Evolutionary conservation across 2,329 filamentous ascomycete species (phyloP).

Genomic region (Leptographium radiaticola): DNA sequence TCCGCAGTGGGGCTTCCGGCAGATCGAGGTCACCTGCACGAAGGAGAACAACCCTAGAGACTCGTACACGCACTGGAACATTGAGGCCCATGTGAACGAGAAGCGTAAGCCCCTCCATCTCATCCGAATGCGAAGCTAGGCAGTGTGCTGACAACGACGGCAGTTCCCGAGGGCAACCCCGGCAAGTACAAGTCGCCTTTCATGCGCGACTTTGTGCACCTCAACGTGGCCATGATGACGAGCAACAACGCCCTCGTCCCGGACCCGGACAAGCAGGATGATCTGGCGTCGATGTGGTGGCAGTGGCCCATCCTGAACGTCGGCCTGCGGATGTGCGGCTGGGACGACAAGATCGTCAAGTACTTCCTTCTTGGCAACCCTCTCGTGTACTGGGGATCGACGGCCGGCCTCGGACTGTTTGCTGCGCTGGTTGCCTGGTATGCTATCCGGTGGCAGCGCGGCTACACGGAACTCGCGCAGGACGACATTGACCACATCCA

Average conservation of each 20-base stretch:
- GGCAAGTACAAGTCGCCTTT: conserved; percentile 94
- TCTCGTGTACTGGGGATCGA: conserved; percentile 89
- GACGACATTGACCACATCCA: conserved; percentile 86
- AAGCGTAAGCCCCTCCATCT: conserved; percentile 49
- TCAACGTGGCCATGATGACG: conserved; percentile 99
- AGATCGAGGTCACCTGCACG: conserved; percentile 92
- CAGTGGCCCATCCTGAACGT: conserved; percentile 96
- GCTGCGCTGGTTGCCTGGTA: conserved; percentile 70
- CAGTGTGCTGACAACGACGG: conserved; percentile 15
- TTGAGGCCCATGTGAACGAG: conserved; percentile 89
- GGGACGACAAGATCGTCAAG: conserved; percentile 91
- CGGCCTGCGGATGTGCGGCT: conserved; percentile 95
- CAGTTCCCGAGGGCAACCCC: conserved; percentile 78
- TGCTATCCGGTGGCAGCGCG: conserved; percentile 87
- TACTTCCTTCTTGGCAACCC: conserved; percentile 98
- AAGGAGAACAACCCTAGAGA: conserved; percentile 89
- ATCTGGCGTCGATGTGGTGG: conserved; percentile 93
- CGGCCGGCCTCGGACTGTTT: conserved; percentile 62
- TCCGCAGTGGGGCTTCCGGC: conserved; percentile 98
- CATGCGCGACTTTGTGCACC: conserved; percentile 91
- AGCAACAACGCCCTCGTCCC: conserved; percentile 97
- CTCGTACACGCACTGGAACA: conserved; percentile 97
- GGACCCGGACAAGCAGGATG: conserved; percentile 97
- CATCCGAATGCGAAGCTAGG: neutral
- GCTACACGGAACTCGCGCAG: conserved; percentile 69